Evolutionary conservation across 169 alveolate species (phyloP).

Genomic region (Plasmodium adleri): DNA sequence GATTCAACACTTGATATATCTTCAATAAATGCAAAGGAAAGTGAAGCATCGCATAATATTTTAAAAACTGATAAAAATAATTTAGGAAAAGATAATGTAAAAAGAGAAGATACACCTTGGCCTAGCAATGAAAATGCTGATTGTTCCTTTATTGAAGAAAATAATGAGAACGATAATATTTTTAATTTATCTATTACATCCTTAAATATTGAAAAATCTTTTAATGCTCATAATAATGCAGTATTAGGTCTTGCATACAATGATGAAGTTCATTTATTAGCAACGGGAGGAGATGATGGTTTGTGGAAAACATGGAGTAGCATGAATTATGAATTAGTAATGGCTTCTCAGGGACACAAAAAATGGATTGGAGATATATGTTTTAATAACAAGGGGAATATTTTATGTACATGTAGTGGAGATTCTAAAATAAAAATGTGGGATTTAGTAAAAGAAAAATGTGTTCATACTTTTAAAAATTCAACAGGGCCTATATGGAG

Average conservation of each 20-base stretch:
- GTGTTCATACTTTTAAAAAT: constrained; percentile 69
- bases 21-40: constrained; percentile 15
- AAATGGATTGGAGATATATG: constrained; percentile 76
- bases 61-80: constrained; percentile 60
- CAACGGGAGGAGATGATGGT: constrained; percentile 77
- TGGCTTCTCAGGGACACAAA: constrained; percentile 77
- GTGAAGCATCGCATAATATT: constrained; percentile 16
- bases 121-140: constrained; percentile 59
- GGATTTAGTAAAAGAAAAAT: constrained; percentile 75
- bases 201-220: constrained; percentile 62
- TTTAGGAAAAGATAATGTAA: constrained; percentile 27
- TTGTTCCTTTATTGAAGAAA: constrained; percentile 38
- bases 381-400: constrained; percentile 69
- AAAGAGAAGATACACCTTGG: constrained; percentile 76
- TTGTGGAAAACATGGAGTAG: constrained; percentile 75
- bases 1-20: constrained; percentile 18
- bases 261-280: constrained; percentile 59
- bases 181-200: constrained; percentile 50
- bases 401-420: constrained; percentile 76
- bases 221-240: constrained; percentile 70
- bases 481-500: constrained; percentile 77
- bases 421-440: constrained; percentile 75
- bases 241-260: constrained; percentile 75
- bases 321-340: constrained; percentile 71
- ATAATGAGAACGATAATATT: constrained; percentile 22